Evolutionary conservation across 1,139 yeast species (phyloP), one percentile per base, ranked within the genome.

Genomic region (Kluyveromyces sp.): DNA sequence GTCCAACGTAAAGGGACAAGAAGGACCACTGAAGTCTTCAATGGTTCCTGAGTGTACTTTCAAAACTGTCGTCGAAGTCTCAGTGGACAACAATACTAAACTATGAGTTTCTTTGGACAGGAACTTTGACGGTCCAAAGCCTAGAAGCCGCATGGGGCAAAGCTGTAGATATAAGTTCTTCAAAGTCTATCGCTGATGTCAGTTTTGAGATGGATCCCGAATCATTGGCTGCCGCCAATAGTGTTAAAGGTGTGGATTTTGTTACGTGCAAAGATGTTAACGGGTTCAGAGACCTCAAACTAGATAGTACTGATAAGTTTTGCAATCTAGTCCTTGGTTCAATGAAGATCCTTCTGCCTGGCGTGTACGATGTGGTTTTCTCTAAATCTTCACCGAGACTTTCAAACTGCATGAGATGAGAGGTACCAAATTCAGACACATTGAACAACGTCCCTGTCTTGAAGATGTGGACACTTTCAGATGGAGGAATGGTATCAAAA

Each of bases 381-480:
- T 63, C 45, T 7, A 61, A 66, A 30, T 67, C 68, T 34, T 67
- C 75, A 1, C 95, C 97, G 37, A 90, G 69, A 48, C 77, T 78
- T 50, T 83, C 89, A 59, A 89, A 84, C 62, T 88, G 96, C 57
- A 82, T 87, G 29, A 85, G 69, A 28, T 70, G 64, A 53, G 81
- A 84, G 57, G 83, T 80, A 29, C 83, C 79, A 50, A 71, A 66
- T 50, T 82, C 81, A 7, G 79, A 69, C 52, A 83, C 81, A 1
- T 84, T 84, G 60, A 78, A 85, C 40, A 92, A 58, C 55, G 79
- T 84, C 0, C 97, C 98, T 21, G 84, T 75, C 53, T 77, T 83
- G 52, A 89, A 73, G 43, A 90, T 78, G 44, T 75, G 70, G 15
- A 90, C 57, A 8, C 74, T 64, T 10, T 72, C 69, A 29, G 84